phyloP scores from a whole-genome alignment of 2,329 filamentous ascomycete genomes.

The Fusarium sp. region DNA sequence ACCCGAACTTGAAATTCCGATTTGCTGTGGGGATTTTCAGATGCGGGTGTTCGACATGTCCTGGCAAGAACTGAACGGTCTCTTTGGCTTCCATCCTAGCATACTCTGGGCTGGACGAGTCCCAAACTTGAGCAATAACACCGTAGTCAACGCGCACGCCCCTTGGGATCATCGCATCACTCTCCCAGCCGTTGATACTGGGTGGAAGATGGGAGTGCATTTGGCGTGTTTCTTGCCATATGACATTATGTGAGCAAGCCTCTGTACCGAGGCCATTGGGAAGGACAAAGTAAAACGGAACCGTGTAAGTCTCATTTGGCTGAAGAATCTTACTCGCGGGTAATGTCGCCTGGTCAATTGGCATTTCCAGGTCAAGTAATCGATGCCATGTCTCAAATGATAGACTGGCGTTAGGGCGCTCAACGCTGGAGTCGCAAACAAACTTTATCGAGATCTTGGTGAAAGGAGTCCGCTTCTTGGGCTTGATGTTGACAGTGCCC shows the following conservation, averaged over 20 bases:
- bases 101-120: constrained; percentile 7
- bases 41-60: background rate
- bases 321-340: background rate
- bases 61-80: constrained; percentile 17
- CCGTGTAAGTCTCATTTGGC: constrained; percentile 5
- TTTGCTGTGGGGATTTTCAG: constrained; percentile 1
- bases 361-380: constrained; percentile 19
- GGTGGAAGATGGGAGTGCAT: constrained; percentile 11
- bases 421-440: constrained; percentile 21
- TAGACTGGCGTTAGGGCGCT: constrained; percentile 4
- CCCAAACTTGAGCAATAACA: constrained; percentile 19
- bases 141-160: constrained; percentile 9
- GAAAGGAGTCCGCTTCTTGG: constrained; percentile 9
- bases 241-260: constrained; percentile 16
- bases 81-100: constrained; percentile 16
- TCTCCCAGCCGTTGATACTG: constrained; percentile 5
- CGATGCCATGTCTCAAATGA: constrained; percentile 25
- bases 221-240: constrained; percentile 19
- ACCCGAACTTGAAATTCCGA: background rate
- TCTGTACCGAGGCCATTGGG: constrained; percentile 15
- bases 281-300: constrained; percentile 20
- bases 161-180: constrained; percentile 9
- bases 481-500: constrained; percentile 17
- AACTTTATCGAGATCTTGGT: constrained; percentile 14
- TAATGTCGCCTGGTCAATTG: background rate